Conservation (phyloP, 2,329 filamentous ascomycete genomes). For the Myriosclerotinia duriaeana region DNA sequence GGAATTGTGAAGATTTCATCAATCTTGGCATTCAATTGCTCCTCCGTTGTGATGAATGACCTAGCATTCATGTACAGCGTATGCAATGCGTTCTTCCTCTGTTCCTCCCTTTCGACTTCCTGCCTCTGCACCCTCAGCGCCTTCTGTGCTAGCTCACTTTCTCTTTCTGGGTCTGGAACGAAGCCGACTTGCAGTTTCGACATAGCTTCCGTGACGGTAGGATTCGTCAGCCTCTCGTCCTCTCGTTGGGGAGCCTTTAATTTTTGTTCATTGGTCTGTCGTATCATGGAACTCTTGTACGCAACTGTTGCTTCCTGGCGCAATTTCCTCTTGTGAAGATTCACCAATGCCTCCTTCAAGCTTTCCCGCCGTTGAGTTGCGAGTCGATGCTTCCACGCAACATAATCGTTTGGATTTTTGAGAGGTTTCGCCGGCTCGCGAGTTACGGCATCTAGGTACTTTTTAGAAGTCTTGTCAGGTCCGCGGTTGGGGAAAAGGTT, state of each 20-base stretch:
- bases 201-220: constrained; percentile 59
- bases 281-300: constrained; percentile 48
- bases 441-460: constrained; percentile 62
- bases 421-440: constrained; percentile 48
- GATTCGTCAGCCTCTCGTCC: constrained; percentile 74
- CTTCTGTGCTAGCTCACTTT: constrained; percentile 51
- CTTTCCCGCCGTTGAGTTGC: constrained; percentile 70
- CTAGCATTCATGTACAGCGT: constrained; percentile 87
- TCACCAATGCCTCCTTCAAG: constrained; percentile 66
- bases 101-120: constrained; percentile 53
- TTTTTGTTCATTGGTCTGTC: constrained; percentile 48
- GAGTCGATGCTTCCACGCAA: constrained; percentile 69
- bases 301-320: constrained; percentile 43
- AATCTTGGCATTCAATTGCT: constrained; percentile 71
- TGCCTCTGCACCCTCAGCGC: constrained; percentile 47
- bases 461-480: constrained; percentile 58
- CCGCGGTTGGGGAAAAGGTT: constrained; percentile 67
- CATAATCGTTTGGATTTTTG: constrained; percentile 36
- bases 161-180: constrained; percentile 62
- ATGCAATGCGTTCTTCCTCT: constrained; percentile 71
- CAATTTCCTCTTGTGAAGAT: constrained; percentile 67
- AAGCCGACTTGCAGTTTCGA: constrained; percentile 50
- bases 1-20: constrained; percentile 67
- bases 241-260: constrained; percentile 66
- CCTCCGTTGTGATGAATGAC: constrained; percentile 80